phyloP scores from a whole-genome alignment of 2,329 filamentous ascomycete genomes.

The Ophiostoma himal-ulmi region DNA sequence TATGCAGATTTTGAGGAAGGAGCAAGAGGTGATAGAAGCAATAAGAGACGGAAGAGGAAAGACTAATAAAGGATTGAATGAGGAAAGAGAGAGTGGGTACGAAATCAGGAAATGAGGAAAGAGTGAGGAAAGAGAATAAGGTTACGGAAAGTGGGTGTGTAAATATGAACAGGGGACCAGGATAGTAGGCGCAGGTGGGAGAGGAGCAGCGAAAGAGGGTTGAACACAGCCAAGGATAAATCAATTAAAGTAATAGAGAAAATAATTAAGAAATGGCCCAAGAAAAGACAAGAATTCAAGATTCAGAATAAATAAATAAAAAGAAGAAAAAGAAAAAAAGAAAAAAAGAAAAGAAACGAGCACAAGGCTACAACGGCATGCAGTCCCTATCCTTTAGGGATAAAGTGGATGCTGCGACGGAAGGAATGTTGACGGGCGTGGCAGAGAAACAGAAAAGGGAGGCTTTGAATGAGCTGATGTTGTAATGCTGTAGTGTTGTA shows the following conservation, averaged over 20 bases:
- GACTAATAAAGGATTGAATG: background rate
- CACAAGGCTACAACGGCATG: background rate
- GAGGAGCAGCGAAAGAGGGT: background rate
- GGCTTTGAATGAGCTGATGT: background rate
- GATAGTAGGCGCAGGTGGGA: slow-evolving; percentile 1
- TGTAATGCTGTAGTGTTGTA: background rate
- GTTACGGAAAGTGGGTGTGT: slow-evolving; percentile 15
- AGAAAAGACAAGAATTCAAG: background rate
- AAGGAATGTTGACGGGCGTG: slow-evolving; percentile 8
- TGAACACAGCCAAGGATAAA: background rate
- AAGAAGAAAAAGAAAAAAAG: background rate
- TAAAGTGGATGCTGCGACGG: background rate
- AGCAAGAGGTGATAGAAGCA: background rate
- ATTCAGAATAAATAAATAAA: background rate
- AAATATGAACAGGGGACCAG: background rate
- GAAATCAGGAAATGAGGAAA: background rate
- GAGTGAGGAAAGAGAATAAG: slow-evolving; percentile 14
- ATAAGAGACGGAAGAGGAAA: background rate
- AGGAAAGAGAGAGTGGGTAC: background rate
- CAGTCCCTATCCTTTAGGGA: slow-evolving; percentile 1
- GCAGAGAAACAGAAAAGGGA: slow-evolving; percentile 3
- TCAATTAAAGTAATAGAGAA: background rate
- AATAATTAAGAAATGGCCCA: background rate
- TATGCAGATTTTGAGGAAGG: background rate
- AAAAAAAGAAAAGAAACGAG: background rate